Base-by-base conservation (phyloP, 768 basidiomycete genomes). In the Floccularia luteovirens region DNA sequence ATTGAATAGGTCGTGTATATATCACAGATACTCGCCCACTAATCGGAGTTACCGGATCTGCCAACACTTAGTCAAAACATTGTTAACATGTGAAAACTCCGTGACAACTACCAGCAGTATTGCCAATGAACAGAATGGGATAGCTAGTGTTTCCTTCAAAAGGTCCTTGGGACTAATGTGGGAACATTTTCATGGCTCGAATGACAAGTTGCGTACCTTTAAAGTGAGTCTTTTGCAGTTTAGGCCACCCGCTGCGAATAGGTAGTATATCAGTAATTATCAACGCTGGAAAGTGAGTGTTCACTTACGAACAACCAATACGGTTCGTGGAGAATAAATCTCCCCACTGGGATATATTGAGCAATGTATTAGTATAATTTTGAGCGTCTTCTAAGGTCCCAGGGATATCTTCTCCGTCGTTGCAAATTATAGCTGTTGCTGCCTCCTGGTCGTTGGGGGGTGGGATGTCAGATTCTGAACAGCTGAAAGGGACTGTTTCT, bases 391-490 rank as follows among this genome's bases (percentile, higher is more conserved):
- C 46, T 4, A 65, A 41, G 25, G 51, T 44, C 3, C 39, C 39
- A 1, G 62, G 57, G 2, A 67, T 48, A 4, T 52, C 33, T 21
- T 52, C 48, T 3, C 64, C 65, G 39, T 69, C 67, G 35, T 61
- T 62, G 43, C 65, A 67, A 3, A 49, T 2, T 23, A 69, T 54
- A 0, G 61, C 56, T 0, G 38, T 33, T 23, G 24, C 28, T n/a
- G 53, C 51, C 10, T 39, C 38, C 23, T 13, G 19, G 13, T 45
- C 35, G 17, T 32, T 19, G 31, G 44, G 43, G 1, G 32, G 28
- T 12, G 46, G 32, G 21, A 50, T 54, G 36, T 60, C 63, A 4
- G 51, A 42, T 37, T 64, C 67, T 25, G 58, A 3, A 14, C 11
- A 39, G 7, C 16, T 23, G 43, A 60, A 61, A 0, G 50, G 45